Base-by-base conservation (phyloP, 352 stramenopile genomes). In the Phytopythium litorale region DNA sequence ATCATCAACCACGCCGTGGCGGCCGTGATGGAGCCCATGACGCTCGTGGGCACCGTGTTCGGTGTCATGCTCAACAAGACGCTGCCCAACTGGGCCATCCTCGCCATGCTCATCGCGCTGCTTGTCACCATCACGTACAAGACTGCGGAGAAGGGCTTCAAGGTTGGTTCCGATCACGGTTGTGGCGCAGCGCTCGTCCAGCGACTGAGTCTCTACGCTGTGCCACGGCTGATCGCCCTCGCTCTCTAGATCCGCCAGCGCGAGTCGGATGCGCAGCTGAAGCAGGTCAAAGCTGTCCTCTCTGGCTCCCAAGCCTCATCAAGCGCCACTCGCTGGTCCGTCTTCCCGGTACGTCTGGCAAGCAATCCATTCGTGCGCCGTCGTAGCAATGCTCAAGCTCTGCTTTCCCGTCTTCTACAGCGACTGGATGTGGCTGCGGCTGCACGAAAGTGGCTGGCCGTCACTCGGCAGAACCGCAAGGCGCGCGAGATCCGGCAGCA, bases 1-100 rank as follows among this genome's bases (percentile, higher is more conserved):
- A 79, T 99, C 23, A 97, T 99, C 43, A 96, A 99, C 80, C 99
- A 98, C 88, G 94, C 98, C 60, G 78, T 99, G 19, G 96, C 98
- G 21, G 70, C 98, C 3, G 92, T 99, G n/a, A 99, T 99, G 97
- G 96, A 99, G 81, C 97, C 97, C 3, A 84, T 96, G 65, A 93
- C 86, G 46, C 72, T 94, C 19, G 84, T 94, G 45, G 86, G 86
- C 45, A 65, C 84, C 56, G 81, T 92, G 62, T 88, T 92, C 37
- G 86, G 86, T 35, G 86, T 94, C 19, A 90, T 94, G 81, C 73
- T 90, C 68, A 94, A 94, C 65, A 78, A 88, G 58, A 68, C 90
- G 45, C 81, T 95, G 54, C 87, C 87, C 11, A 82, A 91, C 65
- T 95, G 87, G 87, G 70, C 93, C 53, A 92, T 95, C 48, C 64